phyloP scores from a whole-genome alignment of 1,139 yeast species.

The Saccharomycopsis hybrid region DNA sequence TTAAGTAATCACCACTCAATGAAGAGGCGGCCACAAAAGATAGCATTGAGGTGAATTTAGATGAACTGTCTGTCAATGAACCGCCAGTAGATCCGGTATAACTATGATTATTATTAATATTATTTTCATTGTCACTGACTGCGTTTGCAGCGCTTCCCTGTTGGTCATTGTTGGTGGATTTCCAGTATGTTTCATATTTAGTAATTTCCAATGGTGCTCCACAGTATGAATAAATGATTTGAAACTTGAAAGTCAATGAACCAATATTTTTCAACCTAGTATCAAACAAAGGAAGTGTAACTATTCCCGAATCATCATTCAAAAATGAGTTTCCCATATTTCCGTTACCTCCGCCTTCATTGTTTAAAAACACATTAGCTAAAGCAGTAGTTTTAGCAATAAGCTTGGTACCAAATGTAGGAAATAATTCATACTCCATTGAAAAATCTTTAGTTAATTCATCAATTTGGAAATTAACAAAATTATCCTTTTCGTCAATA shows the following conservation, averaged over 20 bases:
- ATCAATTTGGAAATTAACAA: slow-evolving; percentile 82
- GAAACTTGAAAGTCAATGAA: slow-evolving; percentile 68
- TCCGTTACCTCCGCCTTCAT: slow-evolving; percentile 28
- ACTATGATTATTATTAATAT: neutral
- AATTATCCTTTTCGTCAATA: slow-evolving; percentile 55
- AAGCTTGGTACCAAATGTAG: slow-evolving; percentile 88
- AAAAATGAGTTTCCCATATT: no score
- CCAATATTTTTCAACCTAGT: slow-evolving; percentile 79
- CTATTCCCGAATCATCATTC: slow-evolving; percentile 29
- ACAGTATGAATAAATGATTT: slow-evolving; percentile 82
- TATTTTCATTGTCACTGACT: slow-evolving; percentile 31
- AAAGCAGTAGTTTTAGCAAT: slow-evolving; percentile 85
- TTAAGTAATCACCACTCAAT: slow-evolving; percentile 70
- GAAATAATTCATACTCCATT: slow-evolving; percentile 86
- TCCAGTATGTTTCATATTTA: slow-evolving; percentile 96
- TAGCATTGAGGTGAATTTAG: slow-evolving; percentile 34
- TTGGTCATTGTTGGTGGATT: slow-evolving; percentile 66
- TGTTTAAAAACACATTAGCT: slow-evolving; percentile 43
- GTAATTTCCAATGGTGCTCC: slow-evolving; percentile 85
- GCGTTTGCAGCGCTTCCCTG: no score
- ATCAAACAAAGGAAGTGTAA: slow-evolving; percentile 75
- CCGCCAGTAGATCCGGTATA: no score
- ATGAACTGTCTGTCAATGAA: no score
- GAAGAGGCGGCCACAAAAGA: slow-evolving; percentile 92
- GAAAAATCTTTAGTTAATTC: slow-evolving; percentile 61